Evolutionary conservation across 805 yeast genomes (phyloP), one percentile per base, ranked within the genome.

Genomic region (Suhomyces sp.): DNA sequence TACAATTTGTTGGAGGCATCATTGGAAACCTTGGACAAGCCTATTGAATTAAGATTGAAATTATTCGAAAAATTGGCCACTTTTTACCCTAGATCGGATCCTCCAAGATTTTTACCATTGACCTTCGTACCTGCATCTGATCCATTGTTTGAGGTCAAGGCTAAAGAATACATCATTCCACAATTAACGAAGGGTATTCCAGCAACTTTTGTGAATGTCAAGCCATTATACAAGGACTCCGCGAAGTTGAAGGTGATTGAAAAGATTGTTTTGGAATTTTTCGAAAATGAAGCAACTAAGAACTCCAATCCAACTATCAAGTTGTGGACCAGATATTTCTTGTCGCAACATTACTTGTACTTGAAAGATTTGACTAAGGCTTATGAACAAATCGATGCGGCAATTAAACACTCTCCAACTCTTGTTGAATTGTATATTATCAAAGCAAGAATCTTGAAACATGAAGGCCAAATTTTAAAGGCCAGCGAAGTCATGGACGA

Each of bases 151-250:
- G 63, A 60, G 28, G 40, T 40, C 7, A 73, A 74, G 35, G 79
- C 76, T 5, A 48, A 60, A 19, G 56, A 57, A 2, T 93, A 88
- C 55, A 60, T 90, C 29, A 39, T 72, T 4, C 58, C 69, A 4
- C 85, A 82, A 52, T 72, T 93, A 49, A 63, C 72, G 43, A 74
- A 88, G 37, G 95, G 95, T 25, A 93, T 88, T 21, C 98, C 98
- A 4, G 85, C 96, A 1, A 75, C 93, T 4, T 93, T 90, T 62
- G 83, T 83, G 36, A 83, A 86, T 48, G 77, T 93, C 32, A 88
- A 90, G 61, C 85, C 95, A 1, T 68, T 88, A 44, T 87, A 86
- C 62, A 72, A 66, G 36, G 74, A 71, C 47, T 38, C 48, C 22
- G 42, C 46, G 7, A 67, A 64, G 43, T 33, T 50, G 54, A 31